Evolutionary conservation across 768 basidiomycete species (phyloP).

Genomic region (Baorangia bicolor): DNA sequence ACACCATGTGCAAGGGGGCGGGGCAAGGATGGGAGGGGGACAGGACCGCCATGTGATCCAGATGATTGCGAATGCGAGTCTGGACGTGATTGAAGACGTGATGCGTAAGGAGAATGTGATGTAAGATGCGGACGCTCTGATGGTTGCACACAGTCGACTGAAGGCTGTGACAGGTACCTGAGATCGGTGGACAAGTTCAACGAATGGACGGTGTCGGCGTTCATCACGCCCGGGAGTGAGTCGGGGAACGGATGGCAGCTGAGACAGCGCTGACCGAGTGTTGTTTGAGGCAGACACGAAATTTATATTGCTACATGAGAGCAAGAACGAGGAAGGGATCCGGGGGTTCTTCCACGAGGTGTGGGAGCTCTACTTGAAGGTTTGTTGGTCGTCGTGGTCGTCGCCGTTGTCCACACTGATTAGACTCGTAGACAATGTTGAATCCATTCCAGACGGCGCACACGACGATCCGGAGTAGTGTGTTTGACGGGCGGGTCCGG

Average conservation of each 20-base stretch:
- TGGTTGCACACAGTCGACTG: conserved; percentile 8
- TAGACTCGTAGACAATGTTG: conserved; percentile 62
- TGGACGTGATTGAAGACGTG: conserved; percentile 93
- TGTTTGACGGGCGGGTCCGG: conserved; percentile 83
- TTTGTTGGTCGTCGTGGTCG: conserved; percentile 31
- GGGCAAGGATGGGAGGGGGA: conserved; percentile 70
- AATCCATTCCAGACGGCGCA: conserved; percentile 98
- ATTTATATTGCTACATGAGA: conserved; percentile 91
- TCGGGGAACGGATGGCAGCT: not conserved
- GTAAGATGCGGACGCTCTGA: conserved; percentile 44
- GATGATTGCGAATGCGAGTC: conserved; percentile 96
- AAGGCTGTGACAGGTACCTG: conserved; percentile 68
- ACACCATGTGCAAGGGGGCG: conserved; percentile 59
- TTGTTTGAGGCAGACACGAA: conserved; percentile 71
- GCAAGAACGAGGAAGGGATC: conserved; percentile 97
- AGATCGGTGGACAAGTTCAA: conserved; percentile 97
- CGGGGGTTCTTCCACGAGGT: conserved; percentile 89
- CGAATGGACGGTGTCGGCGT: conserved; percentile 97
- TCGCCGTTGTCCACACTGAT: not conserved
- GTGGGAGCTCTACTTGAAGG: conserved; percentile 98
- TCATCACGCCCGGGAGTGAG: conserved; percentile 94
- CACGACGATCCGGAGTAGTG: conserved; percentile 69
- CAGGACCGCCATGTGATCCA: conserved; percentile 94
- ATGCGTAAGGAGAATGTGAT: conserved; percentile 80
- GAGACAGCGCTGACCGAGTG: conserved; percentile 1